Evolutionary conservation across 371 early-diverging fungal genomes (phyloP).

Genomic region (Rhizopus arrhizus): DNA sequence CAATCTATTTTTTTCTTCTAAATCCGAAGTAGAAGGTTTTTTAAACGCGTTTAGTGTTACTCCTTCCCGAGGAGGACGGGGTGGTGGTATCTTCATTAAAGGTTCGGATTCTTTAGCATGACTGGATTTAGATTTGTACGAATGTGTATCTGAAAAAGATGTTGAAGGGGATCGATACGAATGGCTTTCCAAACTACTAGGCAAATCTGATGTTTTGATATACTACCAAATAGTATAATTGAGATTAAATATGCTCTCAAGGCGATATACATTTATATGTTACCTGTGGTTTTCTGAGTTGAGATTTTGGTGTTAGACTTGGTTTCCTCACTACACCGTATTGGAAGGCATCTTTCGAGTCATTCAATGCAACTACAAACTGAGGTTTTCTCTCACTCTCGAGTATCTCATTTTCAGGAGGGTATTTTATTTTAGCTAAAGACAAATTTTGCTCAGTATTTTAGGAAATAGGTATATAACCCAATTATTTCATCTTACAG

Average conservation of each 20-base stretch:
- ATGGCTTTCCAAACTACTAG: too few relatives aligned
- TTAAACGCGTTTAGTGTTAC: background rate
- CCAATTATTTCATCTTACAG: slow-evolving; percentile 33
- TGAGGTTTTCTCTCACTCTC: slow-evolving; percentile 7
- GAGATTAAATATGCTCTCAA: too few relatives aligned
- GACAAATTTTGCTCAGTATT: background rate
- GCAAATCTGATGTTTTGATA: too few relatives aligned
- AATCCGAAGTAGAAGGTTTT: background rate
- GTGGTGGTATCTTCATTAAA: background rate
- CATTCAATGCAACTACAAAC: too few relatives aligned
- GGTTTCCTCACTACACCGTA: background rate
- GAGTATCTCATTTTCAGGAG: slow-evolving; percentile 17
- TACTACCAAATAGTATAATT: too few relatives aligned
- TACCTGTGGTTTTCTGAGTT: too few relatives aligned
- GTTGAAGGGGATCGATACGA: too few relatives aligned
- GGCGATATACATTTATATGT: too few relatives aligned
- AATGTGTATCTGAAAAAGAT: background rate
- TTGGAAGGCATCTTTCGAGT: background rate
- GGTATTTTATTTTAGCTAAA: slow-evolving; percentile 56
- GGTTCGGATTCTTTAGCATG: slow-evolving; percentile 11
- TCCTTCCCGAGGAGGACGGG: slow-evolving; percentile 22
- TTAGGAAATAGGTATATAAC: background rate
- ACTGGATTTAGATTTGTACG: background rate
- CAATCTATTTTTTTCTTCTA: slow-evolving; percentile 19
- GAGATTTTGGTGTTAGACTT: too few relatives aligned